These are phyloP conservation scores for Fusarium caatingaense DNA, from an alignment of 2,329 filamentous ascomycete species.

Conservation along the genomic window DNA sequence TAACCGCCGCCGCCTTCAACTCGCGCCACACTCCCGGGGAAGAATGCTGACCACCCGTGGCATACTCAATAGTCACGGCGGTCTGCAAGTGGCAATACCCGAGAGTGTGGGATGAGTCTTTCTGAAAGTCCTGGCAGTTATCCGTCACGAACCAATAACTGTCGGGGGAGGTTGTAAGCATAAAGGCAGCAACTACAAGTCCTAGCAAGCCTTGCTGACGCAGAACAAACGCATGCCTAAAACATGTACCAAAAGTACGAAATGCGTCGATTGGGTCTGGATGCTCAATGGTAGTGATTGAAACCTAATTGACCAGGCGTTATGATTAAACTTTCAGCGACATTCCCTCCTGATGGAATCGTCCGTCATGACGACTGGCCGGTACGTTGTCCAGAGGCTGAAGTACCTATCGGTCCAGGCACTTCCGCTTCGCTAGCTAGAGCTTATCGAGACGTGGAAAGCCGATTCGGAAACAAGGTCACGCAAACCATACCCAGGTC, in stretches of 20 bases:
- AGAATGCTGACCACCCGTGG: conserved; percentile 21
- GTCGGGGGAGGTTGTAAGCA: neutral
- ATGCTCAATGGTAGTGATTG: neutral
- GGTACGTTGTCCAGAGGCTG: conserved; percentile 18
- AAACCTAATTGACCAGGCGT: neutral
- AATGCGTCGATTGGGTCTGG: neutral
- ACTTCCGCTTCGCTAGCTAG: conserved; percentile 27
- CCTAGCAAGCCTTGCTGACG: conserved; percentile 17
- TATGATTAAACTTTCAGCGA: conserved; percentile 25
- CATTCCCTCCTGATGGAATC: conserved; percentile 25
- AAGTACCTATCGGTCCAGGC: conserved; percentile 34
- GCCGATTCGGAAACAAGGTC: conserved; percentile 25
- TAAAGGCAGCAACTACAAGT: conserved; percentile 30
- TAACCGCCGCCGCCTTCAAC: conserved; percentile 26
- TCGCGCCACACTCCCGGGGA: conserved; percentile 29
- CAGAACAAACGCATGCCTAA: neutral
- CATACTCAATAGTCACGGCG: conserved; percentile 7
- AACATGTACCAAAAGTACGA: neutral
- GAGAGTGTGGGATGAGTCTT: conserved; percentile 17
- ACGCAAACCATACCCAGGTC: conserved; percentile 15
- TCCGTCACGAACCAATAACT: conserved; percentile 20
- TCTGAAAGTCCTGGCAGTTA: conserved; percentile 10
- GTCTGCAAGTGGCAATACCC: conserved; percentile 18
- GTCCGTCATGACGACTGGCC: conserved; percentile 13
- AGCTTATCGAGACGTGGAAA: conserved; percentile 23